A percentile compares a stretch with the other conserved stretches of the same genome.
Conservation (phyloP, 805 yeast genomes). For the Saccharomycopsis selenospora region DNA sequence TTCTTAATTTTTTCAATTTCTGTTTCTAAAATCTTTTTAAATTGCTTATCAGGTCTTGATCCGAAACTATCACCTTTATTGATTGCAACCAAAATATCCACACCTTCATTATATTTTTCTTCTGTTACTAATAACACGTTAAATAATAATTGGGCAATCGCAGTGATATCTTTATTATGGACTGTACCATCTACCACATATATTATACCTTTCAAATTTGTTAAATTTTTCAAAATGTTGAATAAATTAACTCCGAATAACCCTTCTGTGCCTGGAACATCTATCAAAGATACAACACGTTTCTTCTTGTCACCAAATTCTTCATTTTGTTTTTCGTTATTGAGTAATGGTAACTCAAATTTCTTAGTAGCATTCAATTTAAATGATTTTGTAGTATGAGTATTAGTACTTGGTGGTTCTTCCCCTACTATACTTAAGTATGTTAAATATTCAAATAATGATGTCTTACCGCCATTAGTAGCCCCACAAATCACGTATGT, state of each 20-base stretch:
- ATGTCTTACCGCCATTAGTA: slow-evolving; percentile 59
- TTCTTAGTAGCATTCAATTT: slow-evolving; percentile 36
- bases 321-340: background rate
- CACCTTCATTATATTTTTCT: slow-evolving; percentile 49
- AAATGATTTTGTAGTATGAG: slow-evolving; percentile 44
- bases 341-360: slow-evolving; percentile 35
- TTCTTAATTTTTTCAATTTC: slow-evolving; percentile 39
- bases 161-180: slow-evolving; percentile 40
- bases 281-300: slow-evolving; percentile 47
- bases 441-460: slow-evolving; percentile 33
- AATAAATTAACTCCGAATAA: slow-evolving; percentile 50
- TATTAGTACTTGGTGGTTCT: slow-evolving; percentile 10
- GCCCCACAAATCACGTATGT: slow-evolving; percentile 61
- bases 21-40: slow-evolving; percentile 50
- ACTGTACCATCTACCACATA: slow-evolving; percentile 73
- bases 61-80: slow-evolving; percentile 85
- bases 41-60: slow-evolving; percentile 60
- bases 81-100: slow-evolving; percentile 70
- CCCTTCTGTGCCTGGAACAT: slow-evolving; percentile 85
- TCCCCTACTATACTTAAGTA: slow-evolving; percentile 1
- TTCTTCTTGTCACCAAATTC: slow-evolving; percentile 31
- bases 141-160: slow-evolving; percentile 52
- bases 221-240: slow-evolving; percentile 37
- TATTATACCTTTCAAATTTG: slow-evolving; percentile 56
- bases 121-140: slow-evolving; percentile 59